Base-by-base conservation (phyloP, 2,329 filamentous ascomycete genomes). In the Cladosporium sp. region DNA sequence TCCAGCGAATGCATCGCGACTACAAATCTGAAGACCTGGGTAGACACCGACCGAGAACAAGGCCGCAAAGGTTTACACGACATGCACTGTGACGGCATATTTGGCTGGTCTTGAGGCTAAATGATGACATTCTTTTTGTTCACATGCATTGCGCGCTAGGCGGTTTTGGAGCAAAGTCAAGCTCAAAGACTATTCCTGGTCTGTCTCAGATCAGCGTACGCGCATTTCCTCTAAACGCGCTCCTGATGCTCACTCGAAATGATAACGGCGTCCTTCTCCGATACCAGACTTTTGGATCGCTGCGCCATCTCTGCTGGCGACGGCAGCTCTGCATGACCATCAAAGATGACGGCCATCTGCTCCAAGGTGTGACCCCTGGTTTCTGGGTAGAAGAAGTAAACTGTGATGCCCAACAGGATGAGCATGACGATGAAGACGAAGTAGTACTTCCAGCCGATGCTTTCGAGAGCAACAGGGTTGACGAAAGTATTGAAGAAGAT, bases 301-400 rank as follows among this genome's bases (percentile, higher is more conserved):
- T 69, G 64, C 0, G 55, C 69, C 32, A 58, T 67, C 34, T 69
- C 70, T 4, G 59, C 64, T 1, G 68, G 62, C 11, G 58, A 2
- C 14, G 65, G 64, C 5, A 69, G 66, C 18, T 61, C 67, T n/a
- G 61, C 67, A 7, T 63, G 41, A 4, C 67, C 65, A 32, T 68
- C 68, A 34, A 68, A 69, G 7, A 69, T 49, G 65, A 77, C 78
- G 36, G 78, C 79, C 61, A 82, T 82, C 67, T 82, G 79, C 69
- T 82, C 81, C 12, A 82, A 73, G 26, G 77, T 70, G 58, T 72
- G 68, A 21, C 72, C 71, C 21, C 67, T 66, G 6, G 71, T 74
- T 34, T 76, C 73, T 0, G 71, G 72, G 47, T 75, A 79, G 3
- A 76, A 66, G 58, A 77, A 72, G 28, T 71, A 76, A 2, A 65